Percentiles rank a stretch among this genome's conserved stretches.
Conservation (phyloP, 495 filamentous ascomycete genomes). For the Peziza echinospora region DNA sequence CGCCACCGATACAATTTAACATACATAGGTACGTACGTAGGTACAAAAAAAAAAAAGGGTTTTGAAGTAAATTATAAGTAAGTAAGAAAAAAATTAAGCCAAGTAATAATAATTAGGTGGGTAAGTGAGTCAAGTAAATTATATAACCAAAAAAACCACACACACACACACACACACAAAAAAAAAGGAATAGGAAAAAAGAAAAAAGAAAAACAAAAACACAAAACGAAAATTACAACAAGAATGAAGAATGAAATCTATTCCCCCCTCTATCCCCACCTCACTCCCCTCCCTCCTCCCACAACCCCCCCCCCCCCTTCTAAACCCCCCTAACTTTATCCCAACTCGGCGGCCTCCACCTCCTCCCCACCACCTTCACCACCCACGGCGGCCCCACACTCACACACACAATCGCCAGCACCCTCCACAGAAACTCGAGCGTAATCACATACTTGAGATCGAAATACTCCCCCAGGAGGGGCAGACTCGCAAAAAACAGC, state of each 20-base stretch:
- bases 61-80: no score
- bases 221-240: neutral
- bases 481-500: constrained; percentile 60
- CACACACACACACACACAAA: no score
- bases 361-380: constrained; percentile 61
- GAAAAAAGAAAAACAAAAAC: no score
- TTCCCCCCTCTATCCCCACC: no score
- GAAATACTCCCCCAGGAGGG: constrained; percentile 77
- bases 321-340: constrained; percentile 43
- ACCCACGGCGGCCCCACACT: constrained; percentile 69
- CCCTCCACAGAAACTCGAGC: constrained; percentile 72
- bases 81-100: no score
- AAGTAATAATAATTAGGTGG: no score
- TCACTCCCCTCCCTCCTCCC: neutral
- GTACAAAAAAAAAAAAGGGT: no score
- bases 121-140: no score
- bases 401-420: constrained; percentile 54
- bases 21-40: no score
- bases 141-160: no score
- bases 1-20: no score
- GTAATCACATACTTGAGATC: constrained; percentile 62
- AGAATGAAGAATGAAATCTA: neutral
- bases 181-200: no score
- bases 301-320: neutral
- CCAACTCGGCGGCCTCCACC: constrained; percentile 80